Evolutionary conservation across 352 stramenopile genomes (phyloP), one percentile per base, ranked within the genome.

Genomic region (Blastocystis sp.): DNA sequence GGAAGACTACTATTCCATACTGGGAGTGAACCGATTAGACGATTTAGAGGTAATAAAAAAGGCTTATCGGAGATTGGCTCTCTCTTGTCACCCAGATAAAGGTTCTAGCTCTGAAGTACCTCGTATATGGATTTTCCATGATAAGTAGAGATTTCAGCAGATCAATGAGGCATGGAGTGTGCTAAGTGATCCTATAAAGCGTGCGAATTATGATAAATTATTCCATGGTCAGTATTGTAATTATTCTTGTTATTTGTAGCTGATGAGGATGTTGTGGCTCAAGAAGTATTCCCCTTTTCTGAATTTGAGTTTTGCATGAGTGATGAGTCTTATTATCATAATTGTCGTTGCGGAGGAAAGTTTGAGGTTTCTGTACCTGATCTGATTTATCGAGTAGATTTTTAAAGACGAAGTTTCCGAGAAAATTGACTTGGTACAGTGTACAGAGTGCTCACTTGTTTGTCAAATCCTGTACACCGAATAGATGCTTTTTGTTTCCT

Each of bases 61-160:
- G 41, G 76, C 76, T 11, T 87, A 75, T 87, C 76, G 76, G 23
- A 69, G 76, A 50, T 56, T 80, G 3, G 76, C 76, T 8, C 50
- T 87, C 18, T 39, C 41, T 23, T 54, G n/a, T 20, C 76, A 87
- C 76, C 76, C 76, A 13, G 76, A 87, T 34, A 87, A 87, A 39
- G 70, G 70, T 34, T 62, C 7, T 15, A 66, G n/a, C 8, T 15
- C 34, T n/a, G 70, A 80, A 41, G 70, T 77, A n/a, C 26, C 3
- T 26, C 43, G 2, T n/a, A 8, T 64, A 15, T 1, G n/a, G 13
- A 37, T 26, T 37, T 20, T 3, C 7, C 13, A 79, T 79, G 8
- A 79, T 18, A 8, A 15, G 0, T 80, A 80, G 70, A 45, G 15
- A 4, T 80, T 80, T 43, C 43, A 61, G 45, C 18, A 63, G 55